Evolutionary conservation across 306 rosid species (phyloP), one percentile per base, ranked within the genome.

Genomic region (Clitoria ternatea): DNA sequence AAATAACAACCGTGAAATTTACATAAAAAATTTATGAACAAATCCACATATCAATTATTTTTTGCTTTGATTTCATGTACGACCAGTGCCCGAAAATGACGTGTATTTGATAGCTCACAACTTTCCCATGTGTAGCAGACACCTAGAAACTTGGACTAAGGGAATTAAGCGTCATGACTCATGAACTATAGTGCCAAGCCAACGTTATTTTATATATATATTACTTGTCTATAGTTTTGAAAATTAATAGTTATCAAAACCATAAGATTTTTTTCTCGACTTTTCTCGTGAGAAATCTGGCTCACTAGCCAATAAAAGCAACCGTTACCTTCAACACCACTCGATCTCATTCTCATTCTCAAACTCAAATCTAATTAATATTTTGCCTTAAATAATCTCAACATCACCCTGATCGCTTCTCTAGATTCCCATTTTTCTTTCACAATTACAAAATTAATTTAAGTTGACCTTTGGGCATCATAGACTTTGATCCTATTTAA

Each of bases 281-380:
- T 20, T 13, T 74, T 82, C 81, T 73, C 79, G 88, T 79, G 84
- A 81, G 60, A 29, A 5, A 13, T 17, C 35, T 63, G 35, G 53
- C 66, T 83, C 76, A 61, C 74, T 61, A 26, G 78, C 80, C 80
- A 76, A 84, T 73, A 79, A 85, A 76, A 65, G 77, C 23, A 7
- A 29, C 77, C 15, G 12, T 61, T 12, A 39, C 69, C 77, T 80
- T 81, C 73, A 20, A 24, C 61, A 32, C 81, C 84, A 67, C 61
- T 79, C 85, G 76, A 80, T 73, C 63, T 33, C 74, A 62, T 84
- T 88, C 30, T 19, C 69, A 10, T 4, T 15, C 61, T 22, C n/a
- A n/a, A n/a, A n/a, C n/a, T n/a, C n/a, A n/a, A n/a, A n/a, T n/a
- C n/a, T n/a, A n/a, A n/a, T n/a, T n/a, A 23, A 20, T 45, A 30